Percentiles rank a stretch among this genome's conserved stretches.
These are phyloP conservation scores for Epichloe amarillans DNA, from an alignment of 2,329 filamentous ascomycete genomes.

Conservation along the genomic window DNA sequence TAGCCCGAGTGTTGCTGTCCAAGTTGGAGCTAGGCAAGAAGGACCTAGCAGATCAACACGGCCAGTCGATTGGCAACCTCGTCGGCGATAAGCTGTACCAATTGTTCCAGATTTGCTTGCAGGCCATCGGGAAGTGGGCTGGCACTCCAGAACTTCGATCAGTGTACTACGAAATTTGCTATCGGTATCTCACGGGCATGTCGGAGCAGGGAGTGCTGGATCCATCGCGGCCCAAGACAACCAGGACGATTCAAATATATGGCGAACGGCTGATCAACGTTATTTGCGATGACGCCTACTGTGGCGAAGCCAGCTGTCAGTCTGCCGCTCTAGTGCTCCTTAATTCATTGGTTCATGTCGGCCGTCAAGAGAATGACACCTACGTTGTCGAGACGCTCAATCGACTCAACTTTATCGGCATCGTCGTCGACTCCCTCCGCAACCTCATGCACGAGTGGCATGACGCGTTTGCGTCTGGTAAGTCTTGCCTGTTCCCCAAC, in stretches of 20 bases:
- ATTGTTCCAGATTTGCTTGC: constrained; percentile 76
- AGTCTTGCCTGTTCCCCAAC: constrained; percentile 10
- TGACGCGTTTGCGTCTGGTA: constrained; percentile 41
- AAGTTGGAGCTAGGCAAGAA: constrained; percentile 47
- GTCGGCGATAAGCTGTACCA: constrained; percentile 84
- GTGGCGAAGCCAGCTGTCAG: constrained; percentile 68
- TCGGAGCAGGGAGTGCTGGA: constrained; percentile 36
- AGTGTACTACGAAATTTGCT: constrained; percentile 83
- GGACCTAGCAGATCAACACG: constrained; percentile 27
- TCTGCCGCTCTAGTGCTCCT: constrained; percentile 79
- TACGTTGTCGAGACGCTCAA: constrained; percentile 69
- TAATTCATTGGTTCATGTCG: constrained; percentile 60
- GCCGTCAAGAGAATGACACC: constrained; percentile 55
- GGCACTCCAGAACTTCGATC: constrained; percentile 62
- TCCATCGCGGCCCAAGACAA: constrained; percentile 43
- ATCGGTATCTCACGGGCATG: constrained; percentile 67
- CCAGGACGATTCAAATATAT: constrained; percentile 54
- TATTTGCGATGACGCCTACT: constrained; percentile 85
- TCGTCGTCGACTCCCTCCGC: constrained; percentile 79
- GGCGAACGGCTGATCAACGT: constrained; percentile 75
- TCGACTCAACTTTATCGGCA: constrained; percentile 78
- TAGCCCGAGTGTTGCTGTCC: constrained; percentile 61
- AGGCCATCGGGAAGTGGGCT: constrained; percentile 62
- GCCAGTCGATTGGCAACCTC: constrained; percentile 47
- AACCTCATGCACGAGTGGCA: constrained; percentile 61